These are phyloP conservation scores for Chenopodium suecicum DNA, from an alignment of 148 eudicot species.

Conservation along the genomic window DNA sequence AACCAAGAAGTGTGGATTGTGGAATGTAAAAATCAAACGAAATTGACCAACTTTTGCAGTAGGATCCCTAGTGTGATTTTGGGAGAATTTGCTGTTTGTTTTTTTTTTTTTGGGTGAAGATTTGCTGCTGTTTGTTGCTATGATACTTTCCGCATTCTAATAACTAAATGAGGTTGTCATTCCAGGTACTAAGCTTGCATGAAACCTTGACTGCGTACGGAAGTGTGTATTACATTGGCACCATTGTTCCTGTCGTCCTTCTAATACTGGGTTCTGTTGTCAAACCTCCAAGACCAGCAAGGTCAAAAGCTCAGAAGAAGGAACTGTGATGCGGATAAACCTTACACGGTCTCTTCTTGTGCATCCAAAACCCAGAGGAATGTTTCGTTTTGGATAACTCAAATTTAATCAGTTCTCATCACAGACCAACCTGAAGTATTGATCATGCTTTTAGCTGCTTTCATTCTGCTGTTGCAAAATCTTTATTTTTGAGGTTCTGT, in stretches of 20 bases:
- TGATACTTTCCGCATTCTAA: neutral
- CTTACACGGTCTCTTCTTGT: neutral
- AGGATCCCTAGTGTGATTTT: neutral
- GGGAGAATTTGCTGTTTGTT: neutral
- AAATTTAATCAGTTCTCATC: neutral
- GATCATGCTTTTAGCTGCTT: neutral
- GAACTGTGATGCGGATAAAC: constrained; percentile 48
- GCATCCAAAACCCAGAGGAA: neutral
- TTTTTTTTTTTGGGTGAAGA: too few relatives aligned
- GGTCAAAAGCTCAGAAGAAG: constrained; percentile 68
- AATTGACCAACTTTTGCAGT: neutral
- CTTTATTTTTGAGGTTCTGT: neutral
- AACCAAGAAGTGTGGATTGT: too few relatives aligned
- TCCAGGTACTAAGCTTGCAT: constrained; percentile 84
- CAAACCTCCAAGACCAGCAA: constrained; percentile 67
- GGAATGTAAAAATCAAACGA: too few relatives aligned
- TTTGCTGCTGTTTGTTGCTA: neutral
- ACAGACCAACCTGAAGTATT: neutral
- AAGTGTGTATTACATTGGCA: constrained; percentile 81
- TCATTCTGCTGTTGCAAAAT: neutral
- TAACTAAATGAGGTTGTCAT: neutral
- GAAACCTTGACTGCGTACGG: constrained; percentile 78
- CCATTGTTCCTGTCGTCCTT: constrained; percentile 65
- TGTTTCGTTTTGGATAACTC: constrained; percentile 11
- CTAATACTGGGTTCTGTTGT: constrained; percentile 59